These are phyloP conservation scores for Glycine soja DNA, from an alignment of 306 rosid genomes.

Conservation along the genomic window DNA sequence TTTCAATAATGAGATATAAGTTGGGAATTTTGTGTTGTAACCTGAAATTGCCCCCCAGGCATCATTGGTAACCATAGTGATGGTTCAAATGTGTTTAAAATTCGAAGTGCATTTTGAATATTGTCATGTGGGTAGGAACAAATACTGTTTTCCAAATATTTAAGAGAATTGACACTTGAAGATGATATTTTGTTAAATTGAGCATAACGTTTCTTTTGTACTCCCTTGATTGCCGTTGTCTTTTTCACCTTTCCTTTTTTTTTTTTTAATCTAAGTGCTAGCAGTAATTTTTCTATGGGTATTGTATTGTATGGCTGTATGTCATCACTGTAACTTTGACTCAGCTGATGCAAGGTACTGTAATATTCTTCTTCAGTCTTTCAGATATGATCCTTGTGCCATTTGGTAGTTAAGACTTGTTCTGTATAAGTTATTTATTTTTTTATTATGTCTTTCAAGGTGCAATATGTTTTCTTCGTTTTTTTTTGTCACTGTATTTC, in stretches of 20 bases:
- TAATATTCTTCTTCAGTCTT: background rate
- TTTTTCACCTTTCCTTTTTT: slow-evolving; percentile 20
- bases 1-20: background rate
- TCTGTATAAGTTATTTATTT: slow-evolving; percentile 1
- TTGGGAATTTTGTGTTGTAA: background rate
- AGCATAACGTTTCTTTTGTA: background rate
- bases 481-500: background rate
- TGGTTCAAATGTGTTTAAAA: slow-evolving; percentile 8
- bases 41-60: slow-evolving; percentile 7
- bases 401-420: slow-evolving; percentile 32
- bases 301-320: slow-evolving; percentile 8
- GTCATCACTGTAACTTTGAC: background rate
- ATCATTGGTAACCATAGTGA: background rate
- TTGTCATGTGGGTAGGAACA: background rate
- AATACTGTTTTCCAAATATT: background rate
- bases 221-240: slow-evolving; percentile 4
- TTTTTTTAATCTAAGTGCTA: background rate
- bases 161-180: background rate
- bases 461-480: slow-evolving; percentile 2
- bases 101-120: slow-evolving; percentile 34
- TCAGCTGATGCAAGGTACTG: background rate
- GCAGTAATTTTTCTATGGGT: background rate
- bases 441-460: slow-evolving; percentile 6
- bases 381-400: slow-evolving; percentile 19
- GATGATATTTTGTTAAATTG: slow-evolving; percentile 29